Percentiles rank a stretch among this genome's conserved stretches.
These are phyloP conservation scores for Cryomyces minteri DNA, from an alignment of 495 filamentous ascomycete genomes.

Conservation along the genomic window DNA sequence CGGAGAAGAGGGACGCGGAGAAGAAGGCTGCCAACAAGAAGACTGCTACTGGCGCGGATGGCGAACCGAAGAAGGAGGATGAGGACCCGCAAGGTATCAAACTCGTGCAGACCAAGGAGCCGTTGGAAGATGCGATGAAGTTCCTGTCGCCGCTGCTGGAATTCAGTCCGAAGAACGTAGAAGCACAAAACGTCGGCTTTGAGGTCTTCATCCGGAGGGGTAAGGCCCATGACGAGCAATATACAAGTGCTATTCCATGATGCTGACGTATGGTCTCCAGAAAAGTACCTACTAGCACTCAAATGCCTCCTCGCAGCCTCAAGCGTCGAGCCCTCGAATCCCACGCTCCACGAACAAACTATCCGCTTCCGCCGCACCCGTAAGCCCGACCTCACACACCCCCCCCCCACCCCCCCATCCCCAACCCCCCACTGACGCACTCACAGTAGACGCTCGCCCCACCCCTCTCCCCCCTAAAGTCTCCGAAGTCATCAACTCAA, in stretches of 20 bases:
- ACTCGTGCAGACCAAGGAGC: constrained; percentile 60
- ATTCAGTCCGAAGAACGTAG: constrained; percentile 61
- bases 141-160: constrained; percentile 68
- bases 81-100: constrained; percentile 67
- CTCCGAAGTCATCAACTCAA: constrained; percentile 43
- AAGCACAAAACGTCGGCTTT: constrained; percentile 70
- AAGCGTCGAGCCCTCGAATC: constrained; percentile 47
- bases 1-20: constrained; percentile 61
- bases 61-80: constrained; percentile 56
- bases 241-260: neutral
- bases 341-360: constrained; percentile 61
- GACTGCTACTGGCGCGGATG: constrained; percentile 27
- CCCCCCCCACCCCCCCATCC: neutral
- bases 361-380: constrained; percentile 45
- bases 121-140: constrained; percentile 72
- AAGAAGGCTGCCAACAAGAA: constrained; percentile 32
- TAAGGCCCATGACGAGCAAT: constrained; percentile 24
- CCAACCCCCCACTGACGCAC: neutral
- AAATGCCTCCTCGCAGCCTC: constrained; percentile 64
- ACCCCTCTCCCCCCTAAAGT: constrained; percentile 39
- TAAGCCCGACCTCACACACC: constrained; percentile 7
- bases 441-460: constrained; percentile 30
- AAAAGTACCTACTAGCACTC: constrained; percentile 67
- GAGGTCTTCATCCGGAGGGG: constrained; percentile 70
- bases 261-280: constrained; percentile 22